phyloP scores from a whole-genome alignment of 768 basidiomycete species.

The Naganishia vaughanmartiniae region DNA sequence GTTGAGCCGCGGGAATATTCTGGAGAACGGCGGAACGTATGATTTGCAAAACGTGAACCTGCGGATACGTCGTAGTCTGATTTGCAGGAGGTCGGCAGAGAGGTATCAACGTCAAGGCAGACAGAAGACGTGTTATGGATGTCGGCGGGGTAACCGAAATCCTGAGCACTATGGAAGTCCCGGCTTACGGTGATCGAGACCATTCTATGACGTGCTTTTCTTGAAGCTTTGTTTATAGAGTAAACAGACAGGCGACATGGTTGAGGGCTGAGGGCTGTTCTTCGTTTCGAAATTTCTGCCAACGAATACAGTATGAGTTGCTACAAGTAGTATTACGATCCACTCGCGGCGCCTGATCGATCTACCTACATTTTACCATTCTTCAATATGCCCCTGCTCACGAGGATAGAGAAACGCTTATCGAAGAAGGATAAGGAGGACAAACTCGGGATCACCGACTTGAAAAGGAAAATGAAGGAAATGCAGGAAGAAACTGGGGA shows the following conservation, averaged over 20 bases:
- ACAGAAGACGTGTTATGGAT: background rate
- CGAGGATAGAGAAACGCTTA: conserved; percentile 18
- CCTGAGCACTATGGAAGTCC: conserved; percentile 1
- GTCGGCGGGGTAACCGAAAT: background rate
- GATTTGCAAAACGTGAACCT: background rate
- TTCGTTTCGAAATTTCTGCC: conserved; percentile 3
- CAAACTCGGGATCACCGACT: conserved; percentile 12
- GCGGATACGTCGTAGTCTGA: background rate
- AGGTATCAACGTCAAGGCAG: background rate
- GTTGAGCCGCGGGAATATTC: background rate
- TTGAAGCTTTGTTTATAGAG: background rate
- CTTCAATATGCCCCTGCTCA: conserved; percentile 8
- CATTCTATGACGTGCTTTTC: background rate
- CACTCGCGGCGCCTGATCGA: background rate
- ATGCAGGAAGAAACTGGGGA: conserved; percentile 9
- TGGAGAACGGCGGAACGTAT: background rate
- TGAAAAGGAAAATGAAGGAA: conserved; percentile 21
- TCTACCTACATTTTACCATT: background rate
- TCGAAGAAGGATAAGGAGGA: conserved; percentile 21
- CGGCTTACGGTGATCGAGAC: background rate
- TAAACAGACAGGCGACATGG: background rate
- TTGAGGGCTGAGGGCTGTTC: background rate
- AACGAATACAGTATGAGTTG: too few relatives aligned
- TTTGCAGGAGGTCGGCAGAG: background rate
- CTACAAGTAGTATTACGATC: background rate